Percentiles rank a stretch among this genome's conserved stretches.
Conservation (phyloP, 352 stramenopile genomes). For the Saprolegnia parasitica region DNA sequence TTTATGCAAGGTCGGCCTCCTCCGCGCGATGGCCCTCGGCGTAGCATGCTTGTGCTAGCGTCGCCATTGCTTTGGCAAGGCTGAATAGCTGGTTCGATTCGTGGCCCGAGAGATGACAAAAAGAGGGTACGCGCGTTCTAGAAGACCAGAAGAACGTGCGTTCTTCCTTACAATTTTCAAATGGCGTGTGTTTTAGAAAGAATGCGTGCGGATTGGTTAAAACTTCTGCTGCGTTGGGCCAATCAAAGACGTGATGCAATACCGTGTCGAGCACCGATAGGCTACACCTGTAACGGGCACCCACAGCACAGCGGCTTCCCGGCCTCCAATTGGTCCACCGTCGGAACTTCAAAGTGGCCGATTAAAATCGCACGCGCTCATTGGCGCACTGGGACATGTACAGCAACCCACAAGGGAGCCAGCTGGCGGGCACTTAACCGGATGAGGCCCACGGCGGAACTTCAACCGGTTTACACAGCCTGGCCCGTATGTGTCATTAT, state of each 20-base stretch:
- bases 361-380: not conserved
- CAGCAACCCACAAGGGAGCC: not conserved
- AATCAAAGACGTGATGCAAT: not conserved
- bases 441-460: not conserved
- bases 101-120: not conserved
- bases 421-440: not conserved
- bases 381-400: not conserved
- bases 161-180: not conserved
- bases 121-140: not conserved
- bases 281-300: not conserved
- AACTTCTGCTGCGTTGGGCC: not conserved
- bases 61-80: not conserved
- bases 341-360: not conserved
- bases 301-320: not conserved
- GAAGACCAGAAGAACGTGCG: not conserved
- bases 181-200: not conserved
- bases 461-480: not conserved
- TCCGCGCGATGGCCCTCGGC: no score
- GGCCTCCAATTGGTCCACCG: not conserved
- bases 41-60: no score
- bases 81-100: not conserved
- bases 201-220: not conserved
- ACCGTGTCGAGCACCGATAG: not conserved
- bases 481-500: constrained; percentile 2
- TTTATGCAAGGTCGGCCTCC: no score